Base-by-base conservation (phyloP, 257 asterid genomes). In the Solanum raphanifolium region DNA sequence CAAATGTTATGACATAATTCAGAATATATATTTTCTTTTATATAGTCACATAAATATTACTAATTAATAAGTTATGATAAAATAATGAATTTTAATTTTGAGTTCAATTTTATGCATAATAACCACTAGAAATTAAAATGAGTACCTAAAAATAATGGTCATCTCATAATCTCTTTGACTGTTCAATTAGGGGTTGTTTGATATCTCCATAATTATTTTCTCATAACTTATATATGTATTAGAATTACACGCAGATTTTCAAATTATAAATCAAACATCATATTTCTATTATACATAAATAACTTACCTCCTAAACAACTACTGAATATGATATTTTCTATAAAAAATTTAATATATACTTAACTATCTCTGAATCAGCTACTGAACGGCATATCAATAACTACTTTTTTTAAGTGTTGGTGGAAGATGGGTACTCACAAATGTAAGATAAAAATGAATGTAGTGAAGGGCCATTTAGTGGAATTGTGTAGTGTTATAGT, bases 191-290 rank as follows among this genome's bases (percentile, higher is more conserved):
- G 25, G 11, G 5, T 55, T 20, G 25, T 3, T 55, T 52, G n/a
- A 6, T 52, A 16, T 16, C 23, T 52, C 4, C 4, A 52, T 18
- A 52, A 52, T 1, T 52, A 52, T 20, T 55, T 0, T 55, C 5
- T 55, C 27, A 8, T 58, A 0, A 7, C 0, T 58, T 58, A 58
- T 58, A 58, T 20, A 20, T 58, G 0, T 58, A 58, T 7, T 18
- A 55, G 11, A 7, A 58, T 58, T 21, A 58, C 0, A 0, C 66
- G 0, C 27, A 55, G 0, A 21, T 7, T 21, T 58, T 58, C 12
- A 21, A 58, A 21, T 21, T 58, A 21, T 21, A 58, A 21, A 21
- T 3, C 27, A 58, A 7, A 21, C 2, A 1, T 21, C 0, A 0
- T 21, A 7, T 3, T 7, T 7, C 5, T 58, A 0, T 8, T 58